Evolutionary conservation across 148 eudicot species (phyloP), one percentile per base, ranked within the genome.

Genomic region (Euryodendron excelsum): DNA sequence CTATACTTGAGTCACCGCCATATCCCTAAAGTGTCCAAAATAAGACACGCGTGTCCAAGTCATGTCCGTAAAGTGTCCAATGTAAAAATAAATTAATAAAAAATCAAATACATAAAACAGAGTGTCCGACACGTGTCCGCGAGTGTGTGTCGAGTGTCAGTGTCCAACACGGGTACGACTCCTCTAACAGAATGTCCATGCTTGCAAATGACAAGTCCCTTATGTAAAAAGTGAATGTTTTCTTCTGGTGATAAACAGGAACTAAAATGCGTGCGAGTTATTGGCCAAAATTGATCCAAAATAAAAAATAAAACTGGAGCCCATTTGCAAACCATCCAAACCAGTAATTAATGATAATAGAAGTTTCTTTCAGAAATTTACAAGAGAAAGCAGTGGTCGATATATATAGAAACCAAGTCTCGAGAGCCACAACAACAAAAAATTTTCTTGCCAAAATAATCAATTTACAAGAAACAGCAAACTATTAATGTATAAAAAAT

Each of bases 381-480:
- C 66, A 73, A 39, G 25, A 28, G 73, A 63, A 64, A 21, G 66
- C 25, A 14, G 33, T 30, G 39, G n/a, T 44, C 7, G 17, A 34
- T 47, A 73, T 50, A 33, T 20, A 64, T 20, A 73, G 25, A 73
- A 62, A 72, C 41, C 64, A 48, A 52, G 44, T n/a, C 33, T 27
- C 52, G 30, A 68, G 60, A 18, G 25, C 17, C 52, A 21, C 58
- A 65, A 53, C 53, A 36, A 72, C 67, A 73, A 27, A 66, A 37
- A 59, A 36, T 34, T 50, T 52, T 18, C 17, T 34, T 3, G 9
- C 10, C 50, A 20, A 66, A 72, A n/a, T n/a, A 28, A 1, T 7
- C 39, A 73, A 15, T 36, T 20, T 34, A 72, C 30, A 58, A 56
- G 8, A 47, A 45, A 72, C 20, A 27, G 30, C n/a, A n/a, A n/a